Conservation (phyloP, 192 early-diverging fungal genomes). For the Mycoemilia scoparia region DNA sequence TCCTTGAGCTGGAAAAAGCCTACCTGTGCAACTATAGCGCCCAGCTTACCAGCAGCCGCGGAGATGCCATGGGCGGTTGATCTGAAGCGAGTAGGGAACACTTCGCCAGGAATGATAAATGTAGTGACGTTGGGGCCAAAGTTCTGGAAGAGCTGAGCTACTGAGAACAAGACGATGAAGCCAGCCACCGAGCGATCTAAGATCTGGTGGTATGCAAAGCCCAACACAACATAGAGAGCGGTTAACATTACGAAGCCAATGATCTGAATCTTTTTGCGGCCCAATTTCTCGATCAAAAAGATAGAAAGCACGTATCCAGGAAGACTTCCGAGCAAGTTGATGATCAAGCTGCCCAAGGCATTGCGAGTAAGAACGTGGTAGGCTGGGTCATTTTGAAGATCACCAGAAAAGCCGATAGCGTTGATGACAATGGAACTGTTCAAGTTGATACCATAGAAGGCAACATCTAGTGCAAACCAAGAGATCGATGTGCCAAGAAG, state of each 20-base stretch:
- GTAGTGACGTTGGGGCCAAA: constrained; percentile 92
- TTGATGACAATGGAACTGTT: constrained; percentile 57
- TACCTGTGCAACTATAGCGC: constrained; percentile 56
- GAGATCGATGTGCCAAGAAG: constrained; percentile 55
- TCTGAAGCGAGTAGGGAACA: constrained; percentile 65
- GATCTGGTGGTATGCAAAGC: constrained; percentile 52
- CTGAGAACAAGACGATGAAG: constrained; percentile 46
- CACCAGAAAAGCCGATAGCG: constrained; percentile 45
- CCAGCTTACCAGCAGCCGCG: constrained; percentile 60
- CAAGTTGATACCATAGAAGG: constrained; percentile 68
- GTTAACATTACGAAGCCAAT: constrained; percentile 68
- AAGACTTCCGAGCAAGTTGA: constrained; percentile 66
- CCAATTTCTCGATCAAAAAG: constrained; percentile 67
- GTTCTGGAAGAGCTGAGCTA: constrained; percentile 70
- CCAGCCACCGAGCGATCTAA: constrained; percentile 30
- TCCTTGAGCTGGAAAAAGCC: constrained; percentile 55
- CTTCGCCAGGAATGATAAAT: constrained; percentile 67
- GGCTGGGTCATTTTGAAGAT: constrained; percentile 12
- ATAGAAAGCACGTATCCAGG: constrained; percentile 96
- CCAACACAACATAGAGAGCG: constrained; percentile 52
- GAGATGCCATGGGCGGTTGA: constrained; percentile 67
- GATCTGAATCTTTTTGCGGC: constrained; percentile 87
- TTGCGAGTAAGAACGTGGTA: constrained; percentile 37
- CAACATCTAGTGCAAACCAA: constrained; percentile 66
- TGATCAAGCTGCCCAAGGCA: constrained; percentile 77